Conservation (phyloP, 106 monocot genomes). For the Cymbidium sinense region DNA sequence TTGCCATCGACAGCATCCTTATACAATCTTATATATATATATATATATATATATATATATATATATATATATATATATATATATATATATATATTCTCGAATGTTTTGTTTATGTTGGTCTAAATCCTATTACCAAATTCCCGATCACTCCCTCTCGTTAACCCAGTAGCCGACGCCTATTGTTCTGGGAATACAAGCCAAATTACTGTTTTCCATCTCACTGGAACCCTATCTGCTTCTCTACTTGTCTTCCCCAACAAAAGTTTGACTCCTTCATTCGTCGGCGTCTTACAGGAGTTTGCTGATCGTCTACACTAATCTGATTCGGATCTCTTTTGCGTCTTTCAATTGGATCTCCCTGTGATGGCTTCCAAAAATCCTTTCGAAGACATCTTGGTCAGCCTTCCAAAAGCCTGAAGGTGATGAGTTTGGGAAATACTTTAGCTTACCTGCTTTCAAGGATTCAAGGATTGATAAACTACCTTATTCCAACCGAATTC, state of each 20-base stretch:
- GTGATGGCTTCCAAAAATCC: slow-evolving; percentile 24
- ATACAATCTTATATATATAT: no score
- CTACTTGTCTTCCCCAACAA: no score
- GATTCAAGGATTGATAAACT: slow-evolving; percentile 72
- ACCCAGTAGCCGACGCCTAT: no score
- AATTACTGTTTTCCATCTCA: not conserved
- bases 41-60: no score
- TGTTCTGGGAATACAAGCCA: no score
- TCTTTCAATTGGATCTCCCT: not conserved
- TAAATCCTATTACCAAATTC: no score
- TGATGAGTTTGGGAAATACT: slow-evolving; percentile 65
- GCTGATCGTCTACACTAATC: not conserved
- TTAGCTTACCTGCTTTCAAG: slow-evolving; percentile 54
- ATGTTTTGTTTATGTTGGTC: no score
- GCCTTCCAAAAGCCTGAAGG: slow-evolving; percentile 53
- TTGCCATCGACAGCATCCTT: no score
- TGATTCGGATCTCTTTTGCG: not conserved
- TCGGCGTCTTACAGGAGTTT: not conserved
- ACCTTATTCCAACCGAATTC: slow-evolving; percentile 80
- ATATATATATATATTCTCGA: no score
- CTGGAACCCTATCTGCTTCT: not conserved
- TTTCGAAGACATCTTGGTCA: slow-evolving; percentile 41
- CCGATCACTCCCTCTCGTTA: no score
- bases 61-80: no score
- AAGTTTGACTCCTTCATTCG: not conserved